phyloP scores from a whole-genome alignment of 441 rosid genomes.

The Theobroma grandiflorum region DNA sequence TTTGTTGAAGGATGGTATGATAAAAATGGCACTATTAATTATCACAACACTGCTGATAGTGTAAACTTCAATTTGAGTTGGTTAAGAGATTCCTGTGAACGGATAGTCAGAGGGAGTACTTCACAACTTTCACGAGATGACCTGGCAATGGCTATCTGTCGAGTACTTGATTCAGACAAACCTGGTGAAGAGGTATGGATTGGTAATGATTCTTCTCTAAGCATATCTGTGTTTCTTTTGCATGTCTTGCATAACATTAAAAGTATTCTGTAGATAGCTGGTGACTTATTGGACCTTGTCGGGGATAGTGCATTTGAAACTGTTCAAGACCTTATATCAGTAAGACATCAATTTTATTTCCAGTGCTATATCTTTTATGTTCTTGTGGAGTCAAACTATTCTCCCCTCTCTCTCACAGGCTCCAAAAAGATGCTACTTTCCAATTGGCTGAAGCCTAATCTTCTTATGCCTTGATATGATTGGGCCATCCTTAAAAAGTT shows the following conservation, averaged over 20 bases:
- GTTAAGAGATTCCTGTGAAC: conserved; percentile 85
- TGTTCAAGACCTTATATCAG: conserved; percentile 85
- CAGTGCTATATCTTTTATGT: conserved; percentile 4
- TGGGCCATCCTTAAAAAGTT: neutral
- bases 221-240: conserved; percentile 24
- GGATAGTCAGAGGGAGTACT: conserved; percentile 63
- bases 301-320: conserved; percentile 94
- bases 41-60: conserved; percentile 42
- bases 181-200: conserved; percentile 91
- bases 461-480: conserved; percentile 10
- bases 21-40: conserved; percentile 38
- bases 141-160: conserved; percentile 91
- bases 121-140: conserved; percentile 91
- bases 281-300: conserved; percentile 89
- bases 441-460: neutral
- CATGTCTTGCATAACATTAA: conserved; percentile 21
- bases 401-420: neutral
- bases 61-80: conserved; percentile 75
- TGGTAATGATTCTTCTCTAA: conserved; percentile 25
- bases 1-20: conserved; percentile 58
- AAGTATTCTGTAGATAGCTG: conserved; percentile 70
- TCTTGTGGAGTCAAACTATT: neutral
- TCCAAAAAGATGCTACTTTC: conserved; percentile 14
- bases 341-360: conserved; percentile 38
- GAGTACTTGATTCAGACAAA: conserved; percentile 86